Base-by-base conservation (phyloP, 495 filamentous ascomycete species). In the Penicillium nucicola region DNA sequence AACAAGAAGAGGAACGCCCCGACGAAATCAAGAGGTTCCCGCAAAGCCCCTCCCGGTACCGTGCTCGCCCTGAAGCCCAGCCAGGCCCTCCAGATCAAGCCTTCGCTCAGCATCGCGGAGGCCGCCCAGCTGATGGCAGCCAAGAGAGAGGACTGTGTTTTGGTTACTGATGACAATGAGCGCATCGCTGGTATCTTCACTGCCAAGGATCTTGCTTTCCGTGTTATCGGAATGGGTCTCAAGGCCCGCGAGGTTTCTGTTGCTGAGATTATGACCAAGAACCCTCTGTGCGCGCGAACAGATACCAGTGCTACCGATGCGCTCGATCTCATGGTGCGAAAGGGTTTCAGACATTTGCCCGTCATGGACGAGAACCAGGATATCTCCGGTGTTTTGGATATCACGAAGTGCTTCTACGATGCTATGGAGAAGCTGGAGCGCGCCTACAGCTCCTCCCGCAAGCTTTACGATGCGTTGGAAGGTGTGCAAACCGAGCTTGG, bases 341-440 rank as follows among this genome's bases (percentile, higher is more conserved):
- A 97, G 71, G 93, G 93, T 12, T 98, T 98, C 76, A 82, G 93
- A 60, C 93, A 98, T 81, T 70, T 98, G 53, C 93, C 93, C 2
- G 93, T 98, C 37, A 98, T 98, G 93, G 93, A 98, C 68, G 93
- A 98, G 77, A 96, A 97, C 70, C 92, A 97, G 66, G 91, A 98
- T 64, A 98, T 98, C 49, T 96, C 92, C 14, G 93, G 93, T 72
- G 91, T 98, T 53, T 78, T 98, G 38, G 93, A 98, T 76, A 98
- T 98, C 62, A 98, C 93, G 22, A 98, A 97, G 72, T 98, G 93
- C 74, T 98, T 98, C 72, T 98, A 98, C 68, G 93, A 98, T 75
- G 93, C 93, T 35, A 98, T 98, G 93, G 93, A 98, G 76, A 98
- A 98, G 72, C 69, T 98, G 50, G 93, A 98, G 70, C 84, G 93